Percentiles rank a stretch among this genome's conserved stretches.
phyloP scores from a whole-genome alignment of 345 rosid species.

The Raphanus raphanistrum region DNA sequence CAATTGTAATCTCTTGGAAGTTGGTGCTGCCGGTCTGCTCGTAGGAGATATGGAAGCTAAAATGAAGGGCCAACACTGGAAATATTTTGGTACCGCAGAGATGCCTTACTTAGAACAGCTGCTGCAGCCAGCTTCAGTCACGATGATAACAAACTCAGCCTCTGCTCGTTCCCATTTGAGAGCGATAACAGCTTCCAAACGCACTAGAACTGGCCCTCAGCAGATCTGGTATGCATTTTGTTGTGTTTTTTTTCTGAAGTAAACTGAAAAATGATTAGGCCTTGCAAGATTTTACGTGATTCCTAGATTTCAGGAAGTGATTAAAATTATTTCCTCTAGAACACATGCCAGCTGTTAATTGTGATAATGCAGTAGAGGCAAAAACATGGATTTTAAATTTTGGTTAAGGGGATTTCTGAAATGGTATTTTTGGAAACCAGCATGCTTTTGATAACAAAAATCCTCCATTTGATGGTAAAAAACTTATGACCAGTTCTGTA shows the following conservation, averaged over 20 bases:
- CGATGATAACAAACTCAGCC: conserved; percentile 69
- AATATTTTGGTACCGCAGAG: conserved; percentile 82
- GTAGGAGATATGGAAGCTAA: conserved; percentile 93
- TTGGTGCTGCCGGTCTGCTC: conserved; percentile 95
- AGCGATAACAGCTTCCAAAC: conserved; percentile 90
- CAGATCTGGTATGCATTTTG: conserved; percentile 69
- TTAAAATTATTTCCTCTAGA: conserved; percentile 16
- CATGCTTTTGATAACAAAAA: conserved; percentile 8
- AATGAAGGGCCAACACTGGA: conserved; percentile 93
- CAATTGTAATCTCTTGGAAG: conserved; percentile 74
- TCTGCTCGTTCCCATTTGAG: conserved; percentile 77
- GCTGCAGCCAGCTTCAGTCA: conserved; percentile 83
- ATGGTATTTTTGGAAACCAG: conserved; percentile 14
- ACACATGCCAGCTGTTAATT: neutral
- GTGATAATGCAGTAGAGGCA: conserved; percentile 1
- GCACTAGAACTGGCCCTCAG: conserved; percentile 72
- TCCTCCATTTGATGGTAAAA: conserved; percentile 15
- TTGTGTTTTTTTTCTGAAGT: conserved; percentile 1
- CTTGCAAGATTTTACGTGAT: conserved; percentile 16
- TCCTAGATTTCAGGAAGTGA: conserved; percentile 15
- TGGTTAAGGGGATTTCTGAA: neutral
- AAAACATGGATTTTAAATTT: neutral
- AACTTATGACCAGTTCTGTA: neutral
- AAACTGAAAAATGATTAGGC: conserved; percentile 12
- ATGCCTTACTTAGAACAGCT: conserved; percentile 96